Base-by-base conservation (phyloP, 345 rosid genomes). In the Pugionium cornutum region DNA sequence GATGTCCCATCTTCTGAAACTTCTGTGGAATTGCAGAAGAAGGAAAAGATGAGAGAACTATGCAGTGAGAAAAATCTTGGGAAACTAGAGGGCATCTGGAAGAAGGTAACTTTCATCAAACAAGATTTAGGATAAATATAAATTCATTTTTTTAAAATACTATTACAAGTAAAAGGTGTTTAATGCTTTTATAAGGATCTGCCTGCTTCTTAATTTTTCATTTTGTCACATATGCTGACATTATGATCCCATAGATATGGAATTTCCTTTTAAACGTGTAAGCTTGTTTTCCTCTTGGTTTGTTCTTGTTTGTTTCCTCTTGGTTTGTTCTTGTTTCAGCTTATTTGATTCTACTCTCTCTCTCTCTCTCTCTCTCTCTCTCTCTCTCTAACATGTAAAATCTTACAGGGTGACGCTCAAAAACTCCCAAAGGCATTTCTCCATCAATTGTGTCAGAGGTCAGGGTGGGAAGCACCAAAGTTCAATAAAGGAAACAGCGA, bases 401-500 rank as follows among this genome's bases (percentile, higher is more conserved):
- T 4, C 46, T 48, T 82, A 62, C 81, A 89, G 98, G 98, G 95
- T 30, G 96, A 92, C 64, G 77, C 80, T 9, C 77, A 66, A 50
- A 92, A 79, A 74, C 82, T 81, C 53, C 96, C 95, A 2, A 92
- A 89, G 75, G 96, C 96, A 61, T 78, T 87, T 72, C 89, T 92
- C 61, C 98, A 92, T 77, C 92, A 87, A 55, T 67, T 92, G 68
- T 92, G 98, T 79, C 96, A 89, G 80, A 81, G 82, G 67, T 86
- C 88, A 67, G 91, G 91, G 66, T 92, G 96, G 96, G 89, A 86
- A 66, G 95, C 98, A 58, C 98, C 98, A 8, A 92, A 89, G 69
- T 92, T 92, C 62, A 81, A 81, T 63, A 92, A 89, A 76, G 53
- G 86, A 42, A 66, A 57, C 25, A 76, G 65, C 42, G 84, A 79